Base-by-base conservation (phyloP, 164 flowering plant genomes). In the Umbilicus rupestris region DNA sequence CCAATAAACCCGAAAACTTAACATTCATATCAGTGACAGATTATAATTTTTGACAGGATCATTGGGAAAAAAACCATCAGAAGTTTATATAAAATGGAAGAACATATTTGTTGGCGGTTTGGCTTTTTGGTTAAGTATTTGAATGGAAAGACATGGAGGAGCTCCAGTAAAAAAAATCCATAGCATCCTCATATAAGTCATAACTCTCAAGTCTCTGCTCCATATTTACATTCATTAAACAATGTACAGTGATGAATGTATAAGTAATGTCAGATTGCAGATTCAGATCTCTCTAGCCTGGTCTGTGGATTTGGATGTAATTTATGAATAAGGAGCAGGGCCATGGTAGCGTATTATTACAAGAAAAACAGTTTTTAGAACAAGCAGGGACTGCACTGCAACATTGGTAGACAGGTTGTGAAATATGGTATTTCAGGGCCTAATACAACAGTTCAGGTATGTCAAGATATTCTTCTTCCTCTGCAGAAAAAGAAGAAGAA, bases 381-480 rank as follows among this genome's bases (percentile, higher is more conserved):
- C 19, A 14, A 26, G 60, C 17, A 26, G 15, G 33, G 28, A 55
- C 29, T 55, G 19, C 33, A 28, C 5, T 12, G 33, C 33, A 28
- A 15, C 17, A 14, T 28, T 11, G 9, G 12, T 8, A 50, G 3
- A 50, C 57, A 55, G 60, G 28, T 30, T 55, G 15, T 14, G 19
- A 55, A 55, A 28, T 55, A 33, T 11, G 22, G 31, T 28, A 26
- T 55, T 33, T 75, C 78, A 78, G 68, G 83, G 82, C 73, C 66
- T 78, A 44, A 78, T 75, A 50, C 82, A 80, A 63, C 79, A 80
- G 37, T 76, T 80, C 42, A 80, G 69, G 78, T 78, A 80, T 68
- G 80, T 75, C 75, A 78, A 66, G 20, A 78, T 65, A 78, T 70
- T 79, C 82, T 69, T 80, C 59, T 72, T 82, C 77, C 67, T 72